A percentile compares a stretch with the other conserved stretches of the same genome.
These are phyloP conservation scores for Tuber melanosporum DNA, from an alignment of 495 filamentous ascomycete species.

Conservation along the genomic window DNA sequence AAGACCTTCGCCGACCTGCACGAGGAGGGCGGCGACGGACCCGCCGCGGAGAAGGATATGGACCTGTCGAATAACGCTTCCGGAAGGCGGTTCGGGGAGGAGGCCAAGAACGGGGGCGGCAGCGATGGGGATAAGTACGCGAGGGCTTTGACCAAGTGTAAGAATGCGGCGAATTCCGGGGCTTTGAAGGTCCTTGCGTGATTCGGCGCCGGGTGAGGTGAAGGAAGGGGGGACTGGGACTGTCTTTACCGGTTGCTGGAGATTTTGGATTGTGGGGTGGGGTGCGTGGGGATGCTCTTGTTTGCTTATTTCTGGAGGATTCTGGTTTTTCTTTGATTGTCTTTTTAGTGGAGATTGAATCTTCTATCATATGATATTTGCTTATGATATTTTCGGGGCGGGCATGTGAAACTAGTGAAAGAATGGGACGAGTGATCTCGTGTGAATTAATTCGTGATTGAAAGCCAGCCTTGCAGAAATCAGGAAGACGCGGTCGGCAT, in stretches of 20 bases:
- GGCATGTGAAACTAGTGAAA: not conserved
- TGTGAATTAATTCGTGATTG: not conserved
- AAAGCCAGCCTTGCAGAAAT: not conserved
- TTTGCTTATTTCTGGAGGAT: not conserved
- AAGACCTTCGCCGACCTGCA: slow-evolving; percentile 15
- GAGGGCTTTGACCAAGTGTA: not conserved
- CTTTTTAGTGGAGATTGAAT: not conserved
- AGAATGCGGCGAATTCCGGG: not conserved
- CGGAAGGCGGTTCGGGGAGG: slow-evolving; percentile 7
- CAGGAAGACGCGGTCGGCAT: not conserved
- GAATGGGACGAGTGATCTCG: not conserved
- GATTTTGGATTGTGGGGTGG: not conserved
- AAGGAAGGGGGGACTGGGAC: not conserved
- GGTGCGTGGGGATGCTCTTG: not conserved
- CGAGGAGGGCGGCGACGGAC: slow-evolving; percentile 6
- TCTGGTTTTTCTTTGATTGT: not conserved
- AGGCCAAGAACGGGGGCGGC: not conserved
- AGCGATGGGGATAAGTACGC: not conserved
- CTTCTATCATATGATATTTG: not conserved
- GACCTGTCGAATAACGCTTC: slow-evolving; percentile 16
- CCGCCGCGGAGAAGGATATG: slow-evolving; percentile 6
- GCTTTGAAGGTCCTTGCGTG: not conserved
- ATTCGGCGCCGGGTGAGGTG: not conserved
- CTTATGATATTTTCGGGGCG: not conserved
- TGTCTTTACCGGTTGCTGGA: not conserved